phyloP scores from a whole-genome alignment of 805 yeast genomes.

The Kluyveromyces siamensis region DNA sequence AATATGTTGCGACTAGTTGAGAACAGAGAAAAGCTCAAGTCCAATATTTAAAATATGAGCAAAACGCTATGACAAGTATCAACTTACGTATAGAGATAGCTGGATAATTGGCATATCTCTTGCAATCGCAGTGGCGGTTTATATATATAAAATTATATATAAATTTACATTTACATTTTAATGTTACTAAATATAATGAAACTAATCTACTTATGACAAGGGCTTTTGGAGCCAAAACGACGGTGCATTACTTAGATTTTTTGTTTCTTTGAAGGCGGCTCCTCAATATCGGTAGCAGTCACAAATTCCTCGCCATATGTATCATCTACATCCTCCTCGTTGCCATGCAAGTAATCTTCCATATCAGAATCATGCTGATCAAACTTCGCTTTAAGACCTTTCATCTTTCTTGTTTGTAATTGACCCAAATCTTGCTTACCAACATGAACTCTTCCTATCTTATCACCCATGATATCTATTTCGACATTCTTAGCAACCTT shows the following conservation, averaged over 20 bases:
- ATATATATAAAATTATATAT: not conserved
- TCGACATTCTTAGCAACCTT: conserved; percentile 84
- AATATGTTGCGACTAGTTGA: conserved; percentile 75
- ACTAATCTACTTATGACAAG: not conserved
- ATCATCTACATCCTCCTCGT: conserved; percentile 28
- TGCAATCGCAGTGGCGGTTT: not conserved
- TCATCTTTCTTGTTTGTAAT: conserved; percentile 96
- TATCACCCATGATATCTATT: conserved; percentile 87
- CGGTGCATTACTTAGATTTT: conserved; percentile 10
- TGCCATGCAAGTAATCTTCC: conserved; percentile 37
- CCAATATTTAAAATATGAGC: not conserved
- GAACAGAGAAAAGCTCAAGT: conserved; percentile 36
- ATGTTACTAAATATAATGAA: not conserved
- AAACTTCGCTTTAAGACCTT: conserved; percentile 82
- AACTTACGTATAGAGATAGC: too few relatives aligned
- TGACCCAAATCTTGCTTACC: conserved; percentile 88
- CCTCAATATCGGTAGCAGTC: conserved; percentile 28
- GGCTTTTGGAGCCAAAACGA: not conserved
- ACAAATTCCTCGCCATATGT: conserved; percentile 28
- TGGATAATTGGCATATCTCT: too few relatives aligned
- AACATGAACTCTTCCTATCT: conserved; percentile 91
- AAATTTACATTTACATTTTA: not conserved
- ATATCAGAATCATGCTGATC: conserved; percentile 61
- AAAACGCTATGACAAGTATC: not conserved
- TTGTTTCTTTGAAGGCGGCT: conserved; percentile 24